phyloP scores from a whole-genome alignment of 495 filamentous ascomycete species.

The Daldinia caldariorum region DNA sequence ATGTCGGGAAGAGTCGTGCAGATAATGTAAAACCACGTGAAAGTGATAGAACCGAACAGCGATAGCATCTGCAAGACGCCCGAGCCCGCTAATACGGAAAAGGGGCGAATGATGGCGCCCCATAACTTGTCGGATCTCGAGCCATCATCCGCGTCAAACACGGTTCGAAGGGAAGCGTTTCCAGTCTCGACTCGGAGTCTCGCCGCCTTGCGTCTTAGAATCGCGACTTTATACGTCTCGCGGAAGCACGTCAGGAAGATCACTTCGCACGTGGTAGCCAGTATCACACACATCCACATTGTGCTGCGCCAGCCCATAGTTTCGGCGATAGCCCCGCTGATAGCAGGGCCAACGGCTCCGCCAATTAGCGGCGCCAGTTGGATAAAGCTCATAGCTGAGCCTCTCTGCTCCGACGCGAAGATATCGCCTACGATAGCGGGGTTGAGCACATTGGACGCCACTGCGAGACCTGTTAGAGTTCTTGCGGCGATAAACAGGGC shows the following conservation, averaged over 20 bases:
- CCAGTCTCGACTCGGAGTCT: constrained; percentile 55
- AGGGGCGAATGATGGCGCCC: constrained; percentile 59
- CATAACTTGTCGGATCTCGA: constrained; percentile 43
- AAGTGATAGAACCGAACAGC: constrained; percentile 60
- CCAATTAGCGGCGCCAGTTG: constrained; percentile 60
- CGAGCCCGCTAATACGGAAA: constrained; percentile 57
- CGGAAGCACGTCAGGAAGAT: constrained; percentile 57
- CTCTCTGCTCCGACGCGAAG: constrained; percentile 60
- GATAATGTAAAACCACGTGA: constrained; percentile 65
- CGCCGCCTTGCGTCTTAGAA: constrained; percentile 56
- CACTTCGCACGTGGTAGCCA: constrained; percentile 60
- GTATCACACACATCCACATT: constrained; percentile 61
- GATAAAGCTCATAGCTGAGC: constrained; percentile 61
- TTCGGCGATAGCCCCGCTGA: constrained; percentile 69
- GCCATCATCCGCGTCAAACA: constrained; percentile 50
- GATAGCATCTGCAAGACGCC: constrained; percentile 61
- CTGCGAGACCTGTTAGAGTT: constrained; percentile 61
- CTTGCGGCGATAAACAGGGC: constrained; percentile 58
- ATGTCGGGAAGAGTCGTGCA: constrained; percentile 63
- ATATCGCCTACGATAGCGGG: constrained; percentile 70
- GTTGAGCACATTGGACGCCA: constrained; percentile 64
- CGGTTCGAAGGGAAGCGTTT: constrained; percentile 55
- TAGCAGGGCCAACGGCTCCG: constrained; percentile 67
- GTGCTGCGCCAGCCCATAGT: constrained; percentile 66
- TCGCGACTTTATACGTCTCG: constrained; percentile 62